phyloP scores from a whole-genome alignment of 2,329 filamentous ascomycete genomes.

The Xylaria arbuscula region DNA sequence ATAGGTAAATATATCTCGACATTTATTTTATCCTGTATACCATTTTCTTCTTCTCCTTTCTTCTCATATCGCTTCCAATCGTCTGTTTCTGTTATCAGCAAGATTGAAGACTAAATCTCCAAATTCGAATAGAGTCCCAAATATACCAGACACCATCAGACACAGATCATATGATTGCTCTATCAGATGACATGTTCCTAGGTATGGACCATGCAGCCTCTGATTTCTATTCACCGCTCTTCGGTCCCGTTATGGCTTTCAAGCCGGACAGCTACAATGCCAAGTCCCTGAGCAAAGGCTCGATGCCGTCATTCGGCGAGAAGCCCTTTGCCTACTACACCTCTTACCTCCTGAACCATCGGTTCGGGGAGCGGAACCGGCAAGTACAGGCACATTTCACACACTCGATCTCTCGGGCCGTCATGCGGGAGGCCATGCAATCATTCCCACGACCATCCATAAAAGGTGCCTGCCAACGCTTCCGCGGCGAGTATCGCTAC shows the following conservation, averaged over 20 bases:
- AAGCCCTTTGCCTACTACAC: constrained; percentile 59
- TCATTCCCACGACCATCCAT: constrained; percentile 56
- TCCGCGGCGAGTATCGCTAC: constrained; percentile 56
- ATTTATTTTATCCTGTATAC: not conserved
- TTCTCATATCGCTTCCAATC: too few relatives aligned
- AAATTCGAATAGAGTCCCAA: constrained; percentile 56
- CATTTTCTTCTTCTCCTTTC: not conserved
- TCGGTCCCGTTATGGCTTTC: constrained; percentile 57
- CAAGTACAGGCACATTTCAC: constrained; percentile 57
- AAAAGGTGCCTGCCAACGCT: constrained; percentile 55
- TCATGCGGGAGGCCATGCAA: constrained; percentile 54
- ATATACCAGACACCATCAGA: constrained; percentile 56
- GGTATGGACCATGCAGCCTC: constrained; percentile 56
- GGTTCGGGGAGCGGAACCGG: constrained; percentile 57
- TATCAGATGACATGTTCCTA: constrained; percentile 59
- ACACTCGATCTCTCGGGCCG: constrained; percentile 55
- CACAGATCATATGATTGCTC: constrained; percentile 55
- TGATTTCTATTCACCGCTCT: constrained; percentile 57
- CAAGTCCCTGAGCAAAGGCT: constrained; percentile 45
- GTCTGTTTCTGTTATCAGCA: not conserved
- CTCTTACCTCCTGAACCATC: constrained; percentile 57
- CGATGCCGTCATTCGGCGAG: constrained; percentile 56
- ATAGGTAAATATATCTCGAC: constrained; percentile 10
- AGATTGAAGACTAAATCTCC: not conserved
- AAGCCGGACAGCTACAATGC: constrained; percentile 56